Base-by-base conservation (phyloP, 2,329 filamentous ascomycete species). In the Penicillium polonicum region DNA sequence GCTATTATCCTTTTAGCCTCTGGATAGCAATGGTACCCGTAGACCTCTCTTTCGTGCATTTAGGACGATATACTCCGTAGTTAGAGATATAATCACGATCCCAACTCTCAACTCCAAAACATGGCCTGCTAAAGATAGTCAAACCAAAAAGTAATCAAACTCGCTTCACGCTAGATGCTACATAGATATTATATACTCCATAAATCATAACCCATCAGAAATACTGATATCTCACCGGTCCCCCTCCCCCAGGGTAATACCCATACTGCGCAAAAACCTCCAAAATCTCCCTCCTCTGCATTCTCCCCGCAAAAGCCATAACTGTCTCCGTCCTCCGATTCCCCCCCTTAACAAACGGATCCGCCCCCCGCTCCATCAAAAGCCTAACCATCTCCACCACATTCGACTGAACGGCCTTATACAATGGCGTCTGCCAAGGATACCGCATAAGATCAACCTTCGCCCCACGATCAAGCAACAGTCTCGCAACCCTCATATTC, bases 281-380 rank as follows among this genome's bases (percentile, higher is more conserved):
- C 19, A 56, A n/a, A 17, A 52, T 33, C 25, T 21, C 31, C 2
- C 13, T 19, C 41, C 41, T 44, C n/a, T n/a, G 13, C 31, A 33
- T 25, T 13, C 17, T 52, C 7, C 1, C 6, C 25, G 53, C 53
- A 44, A 31, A 33, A 36, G 33, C n/a, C 19, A 52, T 12, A 29
- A 38, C 42, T 7, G 42, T 48, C 35, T 54, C 33, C 19, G 12
- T 39, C 42, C 55, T 55, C 33, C 46, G 39, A 42, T 29, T 25
- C 2, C 52, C 58, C 17, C 58, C 60, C 35, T 57, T 49, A 10
- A 35, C 29, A 27, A 41, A 23, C 17, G 62, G 58, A 38, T 65
- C 45, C 10, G 63, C 63, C n/a, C 62, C 49, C 1, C 31, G 42
- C n/a, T 55, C 41, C 39, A 64, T 48, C 29, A 31, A 13, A 31